phyloP scores from a whole-genome alignment of 1,284 basidiomycete genomes.

The Cryptococcus wingfieldii region DNA sequence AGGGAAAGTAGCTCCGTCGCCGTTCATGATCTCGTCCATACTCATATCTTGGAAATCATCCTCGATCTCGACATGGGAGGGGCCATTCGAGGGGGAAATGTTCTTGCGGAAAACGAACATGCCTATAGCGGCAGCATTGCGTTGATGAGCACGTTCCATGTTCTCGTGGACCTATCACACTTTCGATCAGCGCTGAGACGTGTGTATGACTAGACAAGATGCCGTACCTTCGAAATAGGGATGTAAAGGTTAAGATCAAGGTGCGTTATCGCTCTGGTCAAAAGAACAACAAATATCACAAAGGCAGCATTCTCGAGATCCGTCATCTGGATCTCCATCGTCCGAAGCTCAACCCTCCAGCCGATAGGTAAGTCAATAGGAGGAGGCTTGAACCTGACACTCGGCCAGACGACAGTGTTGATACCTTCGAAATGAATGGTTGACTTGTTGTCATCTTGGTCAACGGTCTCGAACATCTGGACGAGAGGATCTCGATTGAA shows the following conservation, averaged over 20 bases:
- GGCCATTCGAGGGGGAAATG: conserved; percentile 60
- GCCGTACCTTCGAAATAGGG: conserved; percentile 83
- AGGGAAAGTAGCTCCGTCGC: conserved; percentile 68
- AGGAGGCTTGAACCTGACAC: conserved; percentile 96
- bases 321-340: conserved; percentile 98
- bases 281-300: conserved; percentile 85
- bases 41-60: conserved; percentile 89
- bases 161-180: conserved; percentile 83
- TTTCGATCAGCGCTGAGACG: background rate
- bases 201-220: background rate
- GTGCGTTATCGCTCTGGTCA: conserved; percentile 86
- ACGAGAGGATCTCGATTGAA: conserved; percentile 98
- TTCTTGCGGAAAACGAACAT: conserved; percentile 90
- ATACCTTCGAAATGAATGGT: conserved; percentile 99
- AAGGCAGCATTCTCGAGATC: conserved; percentile 99
- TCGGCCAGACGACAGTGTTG: conserved; percentile 99
- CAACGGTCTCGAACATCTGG: conserved; percentile 87
- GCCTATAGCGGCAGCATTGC: conserved; percentile 68
- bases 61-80: conserved; percentile 16
- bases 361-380: conserved; percentile 86
- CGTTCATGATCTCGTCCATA: conserved; percentile 89
- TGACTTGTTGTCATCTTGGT: conserved; percentile 81
- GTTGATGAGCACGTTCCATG: conserved; percentile 81
- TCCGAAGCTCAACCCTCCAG: conserved; percentile 97
- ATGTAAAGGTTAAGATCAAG: conserved; percentile 94